Evolutionary conservation across 2,329 filamentous ascomycete species (phyloP).

Genomic region (Biscogniauxia marginata): DNA sequence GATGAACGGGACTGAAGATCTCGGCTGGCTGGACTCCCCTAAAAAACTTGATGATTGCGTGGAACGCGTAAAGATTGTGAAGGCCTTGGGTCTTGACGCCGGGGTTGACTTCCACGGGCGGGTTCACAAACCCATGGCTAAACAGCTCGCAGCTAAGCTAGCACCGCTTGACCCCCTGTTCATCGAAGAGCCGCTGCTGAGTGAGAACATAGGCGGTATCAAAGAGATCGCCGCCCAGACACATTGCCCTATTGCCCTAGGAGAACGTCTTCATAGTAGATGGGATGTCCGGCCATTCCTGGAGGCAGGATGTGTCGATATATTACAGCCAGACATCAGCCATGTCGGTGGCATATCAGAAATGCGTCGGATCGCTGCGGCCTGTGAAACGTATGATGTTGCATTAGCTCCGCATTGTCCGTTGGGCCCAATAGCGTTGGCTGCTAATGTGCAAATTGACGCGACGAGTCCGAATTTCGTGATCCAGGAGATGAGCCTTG

Average conservation of each 20-base stretch:
- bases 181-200: slow-evolving; percentile 71
- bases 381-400: slow-evolving; percentile 73
- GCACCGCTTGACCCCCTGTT: slow-evolving; percentile 71
- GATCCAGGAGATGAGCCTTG: slow-evolving; percentile 76
- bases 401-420: slow-evolving; percentile 73
- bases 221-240: slow-evolving; percentile 56
- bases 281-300: slow-evolving; percentile 75
- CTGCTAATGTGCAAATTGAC: slow-evolving; percentile 68
- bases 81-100: slow-evolving; percentile 67
- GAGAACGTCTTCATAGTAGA: slow-evolving; percentile 63
- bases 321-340: slow-evolving; percentile 70
- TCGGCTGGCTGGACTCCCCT: slow-evolving; percentile 75
- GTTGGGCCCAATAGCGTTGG: slow-evolving; percentile 69
- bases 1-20: slow-evolving; percentile 77
- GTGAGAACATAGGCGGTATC: slow-evolving; percentile 65
- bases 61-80: slow-evolving; percentile 67
- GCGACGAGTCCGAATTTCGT: slow-evolving; percentile 62
- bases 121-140: slow-evolving; percentile 78
- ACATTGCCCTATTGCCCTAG: slow-evolving; percentile 66
- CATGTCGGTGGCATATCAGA: slow-evolving; percentile 75
- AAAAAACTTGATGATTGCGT: slow-evolving; percentile 60
- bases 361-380: slow-evolving; percentile 64
- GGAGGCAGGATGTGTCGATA: slow-evolving; percentile 65
- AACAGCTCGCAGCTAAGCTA: slow-evolving; percentile 66
- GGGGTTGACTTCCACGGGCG: slow-evolving; percentile 78